phyloP scores from a whole-genome alignment of 2,329 filamentous ascomycete species.

The Monilinia laxa region DNA sequence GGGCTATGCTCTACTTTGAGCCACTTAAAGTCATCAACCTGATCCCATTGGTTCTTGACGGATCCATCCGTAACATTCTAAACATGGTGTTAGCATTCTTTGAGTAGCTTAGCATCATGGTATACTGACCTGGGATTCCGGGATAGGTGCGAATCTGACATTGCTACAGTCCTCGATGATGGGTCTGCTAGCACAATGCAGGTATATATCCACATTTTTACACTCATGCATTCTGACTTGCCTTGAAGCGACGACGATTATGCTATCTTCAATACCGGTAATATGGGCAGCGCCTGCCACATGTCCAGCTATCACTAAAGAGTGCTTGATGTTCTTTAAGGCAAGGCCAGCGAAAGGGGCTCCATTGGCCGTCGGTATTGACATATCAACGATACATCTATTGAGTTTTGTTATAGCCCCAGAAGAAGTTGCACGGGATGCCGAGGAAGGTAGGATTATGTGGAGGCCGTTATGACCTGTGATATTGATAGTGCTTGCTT shows the following conservation, averaged over 20 bases:
- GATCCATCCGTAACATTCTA: slow-evolving; percentile 36
- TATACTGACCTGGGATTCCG: slow-evolving; percentile 62
- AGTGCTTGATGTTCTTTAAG: slow-evolving; percentile 67
- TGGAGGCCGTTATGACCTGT: slow-evolving; percentile 66
- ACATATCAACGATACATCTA: slow-evolving; percentile 78
- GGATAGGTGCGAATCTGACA: slow-evolving; percentile 78
- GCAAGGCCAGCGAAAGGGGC: slow-evolving; percentile 68
- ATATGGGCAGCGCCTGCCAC: slow-evolving; percentile 82
- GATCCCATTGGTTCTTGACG: slow-evolving; percentile 72
- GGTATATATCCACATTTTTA: slow-evolving; percentile 75
- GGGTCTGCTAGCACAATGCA: slow-evolving; percentile 77
- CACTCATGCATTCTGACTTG: slow-evolving; percentile 94
- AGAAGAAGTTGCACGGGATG: slow-evolving; percentile 68
- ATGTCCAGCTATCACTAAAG: slow-evolving; percentile 74
- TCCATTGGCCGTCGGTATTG: slow-evolving; percentile 59
- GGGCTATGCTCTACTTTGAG: slow-evolving; percentile 81
- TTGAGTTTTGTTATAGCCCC: slow-evolving; percentile 69
- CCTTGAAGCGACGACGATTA: slow-evolving; percentile 76
- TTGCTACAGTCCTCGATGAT: slow-evolving; percentile 88
- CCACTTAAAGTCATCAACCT: slow-evolving; percentile 98
- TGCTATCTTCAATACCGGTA: slow-evolving; percentile 68
- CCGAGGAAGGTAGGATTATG: slow-evolving; percentile 72
- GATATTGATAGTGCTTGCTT: slow-evolving; percentile 61
- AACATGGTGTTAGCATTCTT: slow-evolving; percentile 22
- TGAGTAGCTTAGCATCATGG: neutral